These are phyloP conservation scores for Dunaliella salina DNA, from an alignment of 163 green algal genomes.

Conservation along the genomic window DNA sequence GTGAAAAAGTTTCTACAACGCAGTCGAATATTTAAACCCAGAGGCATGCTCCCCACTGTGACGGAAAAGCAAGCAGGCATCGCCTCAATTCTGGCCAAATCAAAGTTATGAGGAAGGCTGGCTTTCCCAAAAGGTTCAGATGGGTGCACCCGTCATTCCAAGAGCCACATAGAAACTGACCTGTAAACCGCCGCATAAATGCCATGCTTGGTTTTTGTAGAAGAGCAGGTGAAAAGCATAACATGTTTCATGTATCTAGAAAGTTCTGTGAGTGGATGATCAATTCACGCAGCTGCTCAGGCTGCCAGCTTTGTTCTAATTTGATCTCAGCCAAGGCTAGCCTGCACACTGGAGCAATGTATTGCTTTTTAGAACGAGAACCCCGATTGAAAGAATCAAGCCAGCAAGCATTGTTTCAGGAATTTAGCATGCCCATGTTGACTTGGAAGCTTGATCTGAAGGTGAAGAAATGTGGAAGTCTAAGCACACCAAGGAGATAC, in stretches of 20 bases:
- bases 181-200: conserved; percentile 72
- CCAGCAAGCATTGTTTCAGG: too few relatives aligned
- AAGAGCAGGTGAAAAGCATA: neutral
- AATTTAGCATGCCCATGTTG: too few relatives aligned
- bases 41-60: neutral
- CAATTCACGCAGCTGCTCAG: neutral
- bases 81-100: neutral
- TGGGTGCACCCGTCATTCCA: neutral
- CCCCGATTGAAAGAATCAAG: neutral
- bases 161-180: conserved; percentile 16
- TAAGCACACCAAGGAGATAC: too few relatives aligned
- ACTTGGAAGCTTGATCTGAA: too few relatives aligned
- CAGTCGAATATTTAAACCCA: too few relatives aligned
- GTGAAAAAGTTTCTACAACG: too few relatives aligned
- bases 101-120: too few relatives aligned
- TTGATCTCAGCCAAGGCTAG: too few relatives aligned
- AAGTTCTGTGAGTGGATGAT: neutral
- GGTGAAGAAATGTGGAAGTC: too few relatives aligned
- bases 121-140: neutral
- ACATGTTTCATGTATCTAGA: neutral
- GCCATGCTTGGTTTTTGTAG: neutral
- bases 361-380: neutral
- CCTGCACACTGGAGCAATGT: neutral
- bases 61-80: neutral
- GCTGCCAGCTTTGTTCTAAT: too few relatives aligned